Percentiles rank a stretch among this genome's conserved stretches.
Conservation (phyloP, 2,329 filamentous ascomycete species). For the Alternaria viburni region DNA sequence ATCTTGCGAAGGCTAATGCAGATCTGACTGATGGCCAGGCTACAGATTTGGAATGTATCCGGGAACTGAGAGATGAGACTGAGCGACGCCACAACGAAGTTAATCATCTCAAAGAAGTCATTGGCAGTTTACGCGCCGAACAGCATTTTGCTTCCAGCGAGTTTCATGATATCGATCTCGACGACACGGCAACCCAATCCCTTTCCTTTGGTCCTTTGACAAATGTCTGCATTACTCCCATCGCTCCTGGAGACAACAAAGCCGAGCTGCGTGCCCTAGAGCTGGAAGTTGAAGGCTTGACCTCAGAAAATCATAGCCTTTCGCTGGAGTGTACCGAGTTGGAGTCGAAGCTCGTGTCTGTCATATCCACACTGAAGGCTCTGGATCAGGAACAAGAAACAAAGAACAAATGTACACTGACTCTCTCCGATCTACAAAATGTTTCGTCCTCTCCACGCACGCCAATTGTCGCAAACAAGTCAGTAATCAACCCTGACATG, state of each 20-base stretch:
- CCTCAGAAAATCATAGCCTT: background rate
- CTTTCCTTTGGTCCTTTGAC: background rate
- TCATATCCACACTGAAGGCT: background rate
- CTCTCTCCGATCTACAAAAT: background rate
- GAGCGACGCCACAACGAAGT: background rate
- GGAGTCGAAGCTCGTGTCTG: background rate
- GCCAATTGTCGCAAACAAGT: background rate
- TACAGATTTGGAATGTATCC: background rate
- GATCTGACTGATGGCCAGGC: background rate
- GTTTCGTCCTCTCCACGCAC: background rate
- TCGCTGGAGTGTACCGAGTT: background rate
- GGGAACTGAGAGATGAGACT: background rate
- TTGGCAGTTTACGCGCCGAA: background rate
- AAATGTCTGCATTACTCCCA: background rate
- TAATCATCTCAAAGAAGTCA: background rate
- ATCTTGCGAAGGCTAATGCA: background rate
- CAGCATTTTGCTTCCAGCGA: background rate
- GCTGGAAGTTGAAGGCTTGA: background rate
- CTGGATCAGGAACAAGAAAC: background rate
- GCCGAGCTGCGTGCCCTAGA: background rate
- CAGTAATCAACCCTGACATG: background rate
- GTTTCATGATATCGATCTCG: background rate
- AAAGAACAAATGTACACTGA: background rate
- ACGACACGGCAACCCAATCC: background rate
- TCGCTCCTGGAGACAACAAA: background rate